Evolutionary conservation across 768 basidiomycete genomes (phyloP), one percentile per base, ranked within the genome.

Genomic region (Mycena latifolia): DNA sequence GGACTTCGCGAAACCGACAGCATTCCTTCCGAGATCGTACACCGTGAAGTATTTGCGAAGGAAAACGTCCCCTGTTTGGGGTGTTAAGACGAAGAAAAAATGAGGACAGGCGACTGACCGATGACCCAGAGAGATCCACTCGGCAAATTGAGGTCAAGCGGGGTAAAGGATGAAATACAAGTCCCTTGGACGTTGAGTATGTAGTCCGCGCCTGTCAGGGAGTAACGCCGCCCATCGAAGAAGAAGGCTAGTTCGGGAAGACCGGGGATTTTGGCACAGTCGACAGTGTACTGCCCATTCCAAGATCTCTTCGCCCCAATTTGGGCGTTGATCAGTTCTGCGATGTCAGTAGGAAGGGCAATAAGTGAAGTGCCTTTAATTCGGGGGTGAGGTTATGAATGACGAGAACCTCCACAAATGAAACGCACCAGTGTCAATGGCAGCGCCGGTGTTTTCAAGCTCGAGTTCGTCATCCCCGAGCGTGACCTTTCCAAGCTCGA

Each of bases 311-410:
- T 92, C 17, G 97, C 97, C 63, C 98, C 98, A 57, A 99, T 98
- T 78, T 92, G 90, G 31, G 92, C 83, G 80, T 99, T 99, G 73
- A 99, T 83, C 94, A 99, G 94, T 84, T 99, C 98, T 55, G 98
- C 96, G 58, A 99, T 86, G 74, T 99, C 97, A 62, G 91, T 89
- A 55, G 97, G 97, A 53, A 97, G 83, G 53, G 92, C 97, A 72
- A 99, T 98, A 65, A 98, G 84, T 9, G 95, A 96, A 43, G 98
- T 98, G 59, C 96, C 95, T 90, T n/a, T n/a, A n/a, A n/a, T n/a
- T n/a, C n/a, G n/a, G 74, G 24, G 10, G 55, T 0, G 27, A 53
- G 3, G 1, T 35, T 43, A n/a, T 22, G n/a, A 20, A 52, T 25
- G 45, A 57, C 14, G 72, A 47, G 63, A 15, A 8, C 18, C 14